Conservation (phyloP, 2,329 filamentous ascomycete species). For the Sclerotinia subarctica region DNA sequence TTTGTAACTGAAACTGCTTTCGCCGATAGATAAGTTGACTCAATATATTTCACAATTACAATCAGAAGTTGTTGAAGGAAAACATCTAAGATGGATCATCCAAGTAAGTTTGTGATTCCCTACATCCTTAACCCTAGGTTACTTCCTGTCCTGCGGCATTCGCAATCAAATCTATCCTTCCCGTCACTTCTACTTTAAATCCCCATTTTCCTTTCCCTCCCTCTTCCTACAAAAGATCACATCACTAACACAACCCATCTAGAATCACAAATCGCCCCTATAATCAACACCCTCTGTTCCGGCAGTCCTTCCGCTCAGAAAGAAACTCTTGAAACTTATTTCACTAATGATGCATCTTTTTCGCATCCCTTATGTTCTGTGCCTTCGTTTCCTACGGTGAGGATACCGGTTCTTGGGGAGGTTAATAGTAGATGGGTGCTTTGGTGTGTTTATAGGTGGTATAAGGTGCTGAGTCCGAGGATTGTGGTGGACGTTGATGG, state of each 20-base stretch:
- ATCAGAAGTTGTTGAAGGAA: not conserved
- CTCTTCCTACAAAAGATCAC: not conserved
- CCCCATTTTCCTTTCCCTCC: not conserved
- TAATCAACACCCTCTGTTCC: conserved; percentile 68
- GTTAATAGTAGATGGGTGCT: conserved; percentile 65
- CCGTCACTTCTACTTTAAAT: not conserved
- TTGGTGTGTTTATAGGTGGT: conserved; percentile 73
- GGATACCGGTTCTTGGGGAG: conserved; percentile 43
- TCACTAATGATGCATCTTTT: conserved; percentile 69
- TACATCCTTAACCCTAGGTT: not conserved
- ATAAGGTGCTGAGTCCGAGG: conserved; percentile 75
- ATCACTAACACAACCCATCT: not conserved
- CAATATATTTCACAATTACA: not conserved
- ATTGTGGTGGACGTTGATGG: conserved; percentile 67
- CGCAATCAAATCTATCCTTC: too few relatives aligned
- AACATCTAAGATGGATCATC: conserved; percentile 42
- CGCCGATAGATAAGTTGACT: not conserved
- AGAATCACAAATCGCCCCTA: conserved; percentile 57
- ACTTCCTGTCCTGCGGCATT: too few relatives aligned
- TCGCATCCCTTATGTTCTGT: conserved; percentile 76
- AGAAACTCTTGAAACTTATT: conserved; percentile 66
- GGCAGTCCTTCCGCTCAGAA: conserved; percentile 64
- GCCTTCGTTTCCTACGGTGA: conserved; percentile 47
- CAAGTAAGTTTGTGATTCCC: conserved; percentile 39
- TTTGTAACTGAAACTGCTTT: not conserved